Base-by-base conservation (phyloP, 208 protist genomes). In the Phytomonas sp. region DNA sequence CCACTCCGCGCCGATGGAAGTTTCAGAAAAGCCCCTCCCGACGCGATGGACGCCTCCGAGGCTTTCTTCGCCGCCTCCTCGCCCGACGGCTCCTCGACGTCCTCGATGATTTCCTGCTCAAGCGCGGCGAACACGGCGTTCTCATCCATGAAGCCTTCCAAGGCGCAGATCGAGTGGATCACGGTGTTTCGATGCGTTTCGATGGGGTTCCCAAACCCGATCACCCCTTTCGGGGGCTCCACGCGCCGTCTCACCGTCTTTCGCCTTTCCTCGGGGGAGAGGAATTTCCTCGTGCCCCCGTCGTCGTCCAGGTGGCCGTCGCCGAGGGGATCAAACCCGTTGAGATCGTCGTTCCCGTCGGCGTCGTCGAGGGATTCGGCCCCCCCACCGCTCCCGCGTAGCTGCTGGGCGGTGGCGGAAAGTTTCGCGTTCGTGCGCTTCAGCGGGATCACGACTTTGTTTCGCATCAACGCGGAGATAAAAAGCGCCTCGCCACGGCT, bases 401-500 rank as follows among this genome's bases (percentile, higher is more conserved):
- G 11, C 28, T 66, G 60, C 2, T 31, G 46, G 23, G 43, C 56
- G 36, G 74, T 73, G 20, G 46, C 40, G 30, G 60, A 29, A 34
- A 29, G 15, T 32, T 60, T 71, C 40, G 68, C 61, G 29, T 73
- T 78, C 0, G 63, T 82, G 31, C 70, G 71, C 43, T 71, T 74
- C 33, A 92, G 68, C 34, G 90, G 90, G 17, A 96, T 74, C 4
- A 96, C 67, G 15, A 90, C 68, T 69, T 91, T 92, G 28, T 76
- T 62, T 32, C 83, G 81, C 81, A 92, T 89, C 6, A 92, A 74
- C 51, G 91, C 81, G 1, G 96, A 95, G 43, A 99, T 93, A 80
- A 99, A 97, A 13, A 99, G 82, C 3, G 98, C 98, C 26, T 95
- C 82, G 17, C 98, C 97, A 67, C 90, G 81, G n/a, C 94, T 86